Base-by-base conservation (phyloP, 306 rosid genomes). In the Acacia confusa region DNA sequence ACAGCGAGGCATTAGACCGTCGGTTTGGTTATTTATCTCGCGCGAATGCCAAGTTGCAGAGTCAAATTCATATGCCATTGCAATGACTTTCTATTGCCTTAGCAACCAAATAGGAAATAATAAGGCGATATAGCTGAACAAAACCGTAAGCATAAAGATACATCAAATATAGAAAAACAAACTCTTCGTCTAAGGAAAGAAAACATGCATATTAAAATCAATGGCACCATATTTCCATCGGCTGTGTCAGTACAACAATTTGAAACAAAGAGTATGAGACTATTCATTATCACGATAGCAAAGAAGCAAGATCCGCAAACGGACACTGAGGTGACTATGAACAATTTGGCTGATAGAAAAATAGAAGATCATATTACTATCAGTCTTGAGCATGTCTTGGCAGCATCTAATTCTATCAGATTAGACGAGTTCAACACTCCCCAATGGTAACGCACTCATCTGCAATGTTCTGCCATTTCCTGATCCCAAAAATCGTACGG, bases 401-500 rank as follows among this genome's bases (percentile, higher is more conserved):
- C 70, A 74, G 79, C 88, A 80, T 82, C 76, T 24, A 67, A 50
- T 27, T 65, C 45, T 79, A 82, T 69, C 15, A 81, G 65, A 83
- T 84, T 82, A 92, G 48, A 91, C 97, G 64, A 95, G 72, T 81
- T 95, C 99, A 74, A 86, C 90, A 85, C 87, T 90, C 76, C 86
- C 89, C 30, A 85, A 83, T 48, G 98, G 98, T 80, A 90, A 83
- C 14, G 94, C 63, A 84, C 84, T 91, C 95, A 92, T 93, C 87
- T 89, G 99, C 90, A 92, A 77, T 74, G 94, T 86, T 87, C 97
- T 91, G 75, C 89, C 92, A 80, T 88, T 88, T 71, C 94, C 95
- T 4, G 98, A 79, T 60, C 88, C 86, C 72, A 92, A 76, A 84
- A 95, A 95, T 84, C 96, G 79, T 19, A 93, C 94, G 57, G 98